These are phyloP conservation scores for Cyclocybe aegerita DNA, from an alignment of 768 basidiomycete genomes.

Conservation along the genomic window DNA sequence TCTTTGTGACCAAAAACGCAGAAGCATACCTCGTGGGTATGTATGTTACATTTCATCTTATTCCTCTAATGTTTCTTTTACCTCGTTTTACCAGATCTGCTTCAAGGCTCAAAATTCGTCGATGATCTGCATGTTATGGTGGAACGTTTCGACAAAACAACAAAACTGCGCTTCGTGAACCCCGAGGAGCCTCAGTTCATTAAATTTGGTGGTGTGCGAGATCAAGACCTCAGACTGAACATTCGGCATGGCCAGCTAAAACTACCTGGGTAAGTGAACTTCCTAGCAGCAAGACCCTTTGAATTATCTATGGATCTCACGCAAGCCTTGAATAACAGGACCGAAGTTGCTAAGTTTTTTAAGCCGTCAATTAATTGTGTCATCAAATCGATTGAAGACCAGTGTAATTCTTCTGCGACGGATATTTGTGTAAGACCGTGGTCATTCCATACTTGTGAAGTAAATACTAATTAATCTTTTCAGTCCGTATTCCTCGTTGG, in stretches of 20 bases:
- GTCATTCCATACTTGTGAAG: not conserved
- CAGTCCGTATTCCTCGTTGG: conserved; percentile 48
- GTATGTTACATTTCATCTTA: not conserved
- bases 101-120: conserved; percentile 35
- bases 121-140: conserved; percentile 42
- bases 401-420: conserved; percentile 6
- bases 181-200: conserved; percentile 41
- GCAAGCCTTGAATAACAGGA: conserved; percentile 6
- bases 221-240: conserved; percentile 35
- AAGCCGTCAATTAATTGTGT: conserved; percentile 26
- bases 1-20: conserved; percentile 42
- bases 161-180: conserved; percentile 45
- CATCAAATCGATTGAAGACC: conserved; percentile 16
- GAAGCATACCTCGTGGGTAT: conserved; percentile 32
- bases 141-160: conserved; percentile 44
- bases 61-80: not conserved
- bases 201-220: conserved; percentile 42
- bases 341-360: conserved; percentile 24
- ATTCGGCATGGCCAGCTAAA: conserved; percentile 49
- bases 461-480: not conserved
- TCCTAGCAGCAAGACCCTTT: too few relatives aligned
- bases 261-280: conserved; percentile 30
- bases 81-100: conserved; percentile 27
- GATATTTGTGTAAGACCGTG: conserved; percentile 11
- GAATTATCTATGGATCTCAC: not conserved